Evolutionary conservation across 768 basidiomycete species (phyloP), one percentile per base, ranked within the genome.

Genomic region (Gyrodon lividus): DNA sequence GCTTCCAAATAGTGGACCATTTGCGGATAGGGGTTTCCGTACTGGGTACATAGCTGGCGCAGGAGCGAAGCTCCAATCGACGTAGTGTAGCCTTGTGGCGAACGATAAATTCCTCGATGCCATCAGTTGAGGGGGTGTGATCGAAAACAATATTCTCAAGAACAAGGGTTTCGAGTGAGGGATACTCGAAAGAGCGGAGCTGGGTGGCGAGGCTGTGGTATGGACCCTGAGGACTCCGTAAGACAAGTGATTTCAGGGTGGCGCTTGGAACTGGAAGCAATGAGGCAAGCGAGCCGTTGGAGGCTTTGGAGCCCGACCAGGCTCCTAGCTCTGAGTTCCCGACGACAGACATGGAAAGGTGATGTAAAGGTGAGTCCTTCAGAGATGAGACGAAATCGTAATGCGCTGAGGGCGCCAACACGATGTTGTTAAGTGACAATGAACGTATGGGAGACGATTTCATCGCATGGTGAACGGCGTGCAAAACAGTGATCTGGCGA

Each of bases 61-160:
- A 68, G 2, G 59, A 61, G 35, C 19, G 52, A 24, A 68, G 35
- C 20, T 70, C 67, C 5, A 68, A 43, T 23, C 50, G 58, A 4
- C 58, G 62, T 5, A 68, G 34, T 23, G 46, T 54, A 22, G 40
- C 46, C 44, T 70, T 70, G 57, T 68, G 68, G 13, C 68, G 62
- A 19, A 68, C 2, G n/a, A 68, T 50, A 24, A 68, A 70, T 3
- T 66, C 66, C 12, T 68, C 67, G 2, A 70, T 50, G 10, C 64
- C 66, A 30, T 62, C 57, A 1, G 23, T 17, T 26, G 57, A 57
- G 12, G 55, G 47, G 1, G 51, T 53, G 16, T 48, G 57, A 46
- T 68, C 68, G 17, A 70, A 66, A 24, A 68, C 41, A 4, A 66
- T 64, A 12, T 64, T 68, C 43, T 70, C 66, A 3, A 68, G 57